Conservation (phyloP, 352 stramenopile genomes). For the Elongisporangium prolatum region DNA sequence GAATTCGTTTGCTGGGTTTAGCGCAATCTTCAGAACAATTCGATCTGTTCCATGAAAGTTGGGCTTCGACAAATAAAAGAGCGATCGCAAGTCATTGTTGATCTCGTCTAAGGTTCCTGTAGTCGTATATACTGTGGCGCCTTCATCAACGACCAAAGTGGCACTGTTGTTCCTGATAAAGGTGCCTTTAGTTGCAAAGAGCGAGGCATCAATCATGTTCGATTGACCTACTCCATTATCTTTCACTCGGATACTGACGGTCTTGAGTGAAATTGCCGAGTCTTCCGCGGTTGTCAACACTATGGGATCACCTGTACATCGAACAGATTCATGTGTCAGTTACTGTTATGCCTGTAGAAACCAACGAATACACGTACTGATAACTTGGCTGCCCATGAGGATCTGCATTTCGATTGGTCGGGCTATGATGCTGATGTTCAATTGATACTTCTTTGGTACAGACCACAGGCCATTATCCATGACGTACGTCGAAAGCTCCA, state of each 20-base stretch:
- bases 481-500: neutral
- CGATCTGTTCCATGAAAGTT: slow-evolving; percentile 25
- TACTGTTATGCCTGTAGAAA: no score
- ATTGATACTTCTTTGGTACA: neutral
- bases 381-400: neutral
- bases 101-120: neutral
- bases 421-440: neutral
- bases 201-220: slow-evolving; percentile 7
- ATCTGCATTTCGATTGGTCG: neutral
- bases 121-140: neutral
- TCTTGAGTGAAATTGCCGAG: neutral
- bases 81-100: neutral
- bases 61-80: slow-evolving; percentile 12
- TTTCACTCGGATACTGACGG: neutral
- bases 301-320: neutral
- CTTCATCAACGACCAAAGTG: slow-evolving; percentile 4
- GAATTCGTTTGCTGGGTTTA: neutral
- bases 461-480: neutral
- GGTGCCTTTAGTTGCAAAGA: neutral
- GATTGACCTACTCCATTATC: neutral
- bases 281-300: neutral
- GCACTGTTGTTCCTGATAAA: slow-evolving; percentile 3
- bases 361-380: neutral
- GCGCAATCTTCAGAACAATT: slow-evolving; percentile 9
- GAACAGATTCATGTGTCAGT: no score